Conservation (phyloP, 139 green algal genomes). For the Volvox reticuliferus region DNA sequence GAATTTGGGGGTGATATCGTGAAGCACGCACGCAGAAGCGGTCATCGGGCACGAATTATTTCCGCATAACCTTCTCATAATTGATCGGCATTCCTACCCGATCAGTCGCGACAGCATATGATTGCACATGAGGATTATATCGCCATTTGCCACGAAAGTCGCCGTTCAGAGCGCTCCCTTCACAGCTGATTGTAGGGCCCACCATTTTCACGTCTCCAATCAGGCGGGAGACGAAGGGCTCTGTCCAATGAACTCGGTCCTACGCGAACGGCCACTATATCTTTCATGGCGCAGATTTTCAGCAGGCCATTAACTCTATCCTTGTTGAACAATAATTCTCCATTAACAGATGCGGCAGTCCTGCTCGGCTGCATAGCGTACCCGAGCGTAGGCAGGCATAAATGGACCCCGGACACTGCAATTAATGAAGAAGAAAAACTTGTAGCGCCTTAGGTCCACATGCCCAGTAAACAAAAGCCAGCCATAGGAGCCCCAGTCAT, state of each 20-base stretch:
- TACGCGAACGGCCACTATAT: conserved; percentile 15
- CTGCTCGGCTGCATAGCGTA: conserved; percentile 27
- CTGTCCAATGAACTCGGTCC: conserved; percentile 72
- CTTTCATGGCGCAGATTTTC: no score
- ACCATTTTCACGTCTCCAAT: conserved; percentile 75
- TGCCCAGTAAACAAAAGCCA: conserved; percentile 74
- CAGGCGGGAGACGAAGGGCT: conserved; percentile 66
- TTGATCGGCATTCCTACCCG: not conserved
- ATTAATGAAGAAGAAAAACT: conserved; percentile 86
- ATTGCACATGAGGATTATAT: conserved; percentile 84
- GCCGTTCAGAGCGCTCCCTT: conserved; percentile 73
- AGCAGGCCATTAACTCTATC: no score
- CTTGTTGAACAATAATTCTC: no score
- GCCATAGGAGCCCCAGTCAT: conserved; percentile 85
- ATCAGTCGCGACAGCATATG: conserved; percentile 81
- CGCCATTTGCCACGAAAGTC: conserved; percentile 73
- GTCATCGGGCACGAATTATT: no score
- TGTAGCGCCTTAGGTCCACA: conserved; percentile 50
- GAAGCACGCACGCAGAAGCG: no score
- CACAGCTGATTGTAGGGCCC: conserved; percentile 83
- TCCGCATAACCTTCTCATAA: no score
- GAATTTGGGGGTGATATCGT: no score
- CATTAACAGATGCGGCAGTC: no score
- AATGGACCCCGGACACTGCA: conserved; percentile 79
- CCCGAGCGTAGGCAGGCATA: conserved; percentile 71